Evolutionary conservation across 1,139 yeast genomes (phyloP).

Genomic region (Magnusiomyces suaveolens): DNA sequence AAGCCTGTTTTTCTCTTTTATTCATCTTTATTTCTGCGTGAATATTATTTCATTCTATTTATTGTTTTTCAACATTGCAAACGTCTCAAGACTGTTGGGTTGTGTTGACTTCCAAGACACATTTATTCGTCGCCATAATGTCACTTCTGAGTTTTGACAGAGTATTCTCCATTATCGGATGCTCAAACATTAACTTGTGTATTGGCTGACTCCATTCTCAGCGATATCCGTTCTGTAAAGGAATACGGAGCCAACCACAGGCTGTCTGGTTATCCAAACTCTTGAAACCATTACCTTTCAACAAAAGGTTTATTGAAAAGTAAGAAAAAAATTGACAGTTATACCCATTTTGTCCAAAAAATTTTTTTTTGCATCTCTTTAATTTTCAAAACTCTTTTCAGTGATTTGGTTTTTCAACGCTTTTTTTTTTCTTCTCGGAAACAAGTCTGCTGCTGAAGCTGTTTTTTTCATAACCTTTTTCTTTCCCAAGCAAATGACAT

Average conservation of each 20-base stretch:
- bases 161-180: conserved; percentile 63
- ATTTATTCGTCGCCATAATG: conserved; percentile 83
- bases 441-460: conserved; percentile 97
- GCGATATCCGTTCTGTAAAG: conserved; percentile 59
- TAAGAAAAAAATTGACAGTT: conserved; percentile 88
- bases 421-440: conserved; percentile 91
- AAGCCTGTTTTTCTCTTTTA: too few relatives aligned
- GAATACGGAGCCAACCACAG: conserved; percentile 51
- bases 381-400: conserved; percentile 81
- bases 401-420: conserved; percentile 85
- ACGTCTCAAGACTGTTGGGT: background rate
- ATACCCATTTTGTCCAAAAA: conserved; percentile 86
- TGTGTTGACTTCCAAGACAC: conserved; percentile 44
- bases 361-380: conserved; percentile 73
- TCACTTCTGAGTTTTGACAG: conserved; percentile 53
- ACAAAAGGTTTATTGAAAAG: conserved; percentile 74
- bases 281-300: conserved; percentile 60
- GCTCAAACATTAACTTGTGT: conserved; percentile 58
- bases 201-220: conserved; percentile 68
- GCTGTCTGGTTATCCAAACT: conserved; percentile 65
- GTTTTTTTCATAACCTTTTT: conserved; percentile 84
- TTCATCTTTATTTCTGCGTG: too few relatives aligned
- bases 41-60: background rate
- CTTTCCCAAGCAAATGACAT: conserved; percentile 56
- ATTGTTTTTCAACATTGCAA: background rate